Conservation (phyloP, 225 moss, liverwort and hornwort species). For the Sphagnum tenellum region DNA sequence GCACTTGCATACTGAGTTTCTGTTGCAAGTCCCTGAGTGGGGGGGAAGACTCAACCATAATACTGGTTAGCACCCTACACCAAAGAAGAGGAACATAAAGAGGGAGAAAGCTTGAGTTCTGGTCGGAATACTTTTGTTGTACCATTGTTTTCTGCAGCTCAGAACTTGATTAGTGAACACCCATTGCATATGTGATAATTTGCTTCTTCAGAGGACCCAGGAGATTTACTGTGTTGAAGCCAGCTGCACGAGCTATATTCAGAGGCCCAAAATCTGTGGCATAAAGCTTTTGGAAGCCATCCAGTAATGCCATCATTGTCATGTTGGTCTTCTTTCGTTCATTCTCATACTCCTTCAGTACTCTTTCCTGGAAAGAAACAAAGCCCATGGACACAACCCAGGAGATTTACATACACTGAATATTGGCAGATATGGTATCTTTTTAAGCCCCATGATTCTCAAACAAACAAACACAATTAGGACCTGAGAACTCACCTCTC, state of each 20-base stretch:
- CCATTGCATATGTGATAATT: conserved; percentile 93
- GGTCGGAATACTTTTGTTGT: too few species aligned
- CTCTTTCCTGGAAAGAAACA: conserved; percentile 25
- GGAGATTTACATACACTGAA: too few species aligned
- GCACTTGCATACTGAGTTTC: too few species aligned
- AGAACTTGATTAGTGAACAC: conserved; percentile 19
- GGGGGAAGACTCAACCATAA: too few species aligned
- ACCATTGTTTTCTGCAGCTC: too few species aligned
- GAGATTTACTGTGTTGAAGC: conserved; percentile 72
- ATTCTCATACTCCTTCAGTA: conserved; percentile 65
- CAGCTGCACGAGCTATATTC: conserved; percentile 61
- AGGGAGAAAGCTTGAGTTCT: too few species aligned
- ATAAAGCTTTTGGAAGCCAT: conserved; percentile 85
- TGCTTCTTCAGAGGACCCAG: conserved; percentile 75
- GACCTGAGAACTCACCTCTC: conserved; percentile 39
- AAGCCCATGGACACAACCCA: too few species aligned
- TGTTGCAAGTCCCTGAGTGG: too few species aligned
- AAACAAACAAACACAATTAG: not conserved
- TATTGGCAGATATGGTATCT: too few species aligned
- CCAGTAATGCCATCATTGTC: conserved; percentile 90
- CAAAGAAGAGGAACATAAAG: too few species aligned
- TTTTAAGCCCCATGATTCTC: too few species aligned
- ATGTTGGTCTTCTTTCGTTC: conserved; percentile 74
- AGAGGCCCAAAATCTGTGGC: conserved; percentile 62
- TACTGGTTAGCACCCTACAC: too few species aligned